These are phyloP conservation scores for Dacryopinax spathularia DNA, from an alignment of 768 basidiomycete genomes.

Conservation along the genomic window DNA sequence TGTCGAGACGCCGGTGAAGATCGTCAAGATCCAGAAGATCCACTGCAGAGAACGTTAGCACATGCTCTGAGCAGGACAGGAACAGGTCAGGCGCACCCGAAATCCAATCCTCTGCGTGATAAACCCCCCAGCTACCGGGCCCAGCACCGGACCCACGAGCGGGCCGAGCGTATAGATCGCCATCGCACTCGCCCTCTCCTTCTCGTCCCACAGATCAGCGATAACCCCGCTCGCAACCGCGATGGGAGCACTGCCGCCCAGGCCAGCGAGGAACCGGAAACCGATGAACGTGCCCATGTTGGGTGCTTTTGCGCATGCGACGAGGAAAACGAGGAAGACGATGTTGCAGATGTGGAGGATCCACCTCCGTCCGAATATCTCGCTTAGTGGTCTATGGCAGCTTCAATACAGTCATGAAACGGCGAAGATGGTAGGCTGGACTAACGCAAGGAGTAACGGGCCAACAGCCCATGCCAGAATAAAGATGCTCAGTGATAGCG, in stretches of 20 bases:
- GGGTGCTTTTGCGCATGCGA: conserved; percentile 59
- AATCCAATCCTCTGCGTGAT: too few species aligned
- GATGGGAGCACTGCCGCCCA: conserved; percentile 14
- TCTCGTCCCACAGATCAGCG: conserved; percentile 11
- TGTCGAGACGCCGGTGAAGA: conserved; percentile 11
- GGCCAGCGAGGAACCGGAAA: conserved; percentile 34
- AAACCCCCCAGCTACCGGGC: not conserved
- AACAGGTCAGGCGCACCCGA: not conserved
- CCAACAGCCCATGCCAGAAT: conserved; percentile 50
- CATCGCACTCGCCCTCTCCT: conserved; percentile 14
- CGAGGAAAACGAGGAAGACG: conserved; percentile 44
- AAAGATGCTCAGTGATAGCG: conserved; percentile 51
- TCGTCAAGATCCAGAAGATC: conserved; percentile 14
- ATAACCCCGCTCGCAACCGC: conserved; percentile 12
- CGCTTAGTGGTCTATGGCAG: conserved; percentile 38
- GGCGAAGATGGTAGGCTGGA: not conserved
- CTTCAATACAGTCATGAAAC: not conserved
- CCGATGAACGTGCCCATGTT: conserved; percentile 39
- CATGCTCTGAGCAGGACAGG: not conserved
- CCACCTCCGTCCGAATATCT: conserved; percentile 61
- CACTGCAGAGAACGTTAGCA: conserved; percentile 10
- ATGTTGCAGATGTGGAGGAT: conserved; percentile 50
- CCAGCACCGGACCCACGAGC: conserved; percentile 12
- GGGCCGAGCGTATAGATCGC: conserved; percentile 14
- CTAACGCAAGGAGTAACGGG: conserved; percentile 42